A percentile compares a stretch with the other conserved stretches of the same genome.
Evolutionary conservation across 148 eudicot species (phyloP).

Genomic region (Cornus kousa): DNA sequence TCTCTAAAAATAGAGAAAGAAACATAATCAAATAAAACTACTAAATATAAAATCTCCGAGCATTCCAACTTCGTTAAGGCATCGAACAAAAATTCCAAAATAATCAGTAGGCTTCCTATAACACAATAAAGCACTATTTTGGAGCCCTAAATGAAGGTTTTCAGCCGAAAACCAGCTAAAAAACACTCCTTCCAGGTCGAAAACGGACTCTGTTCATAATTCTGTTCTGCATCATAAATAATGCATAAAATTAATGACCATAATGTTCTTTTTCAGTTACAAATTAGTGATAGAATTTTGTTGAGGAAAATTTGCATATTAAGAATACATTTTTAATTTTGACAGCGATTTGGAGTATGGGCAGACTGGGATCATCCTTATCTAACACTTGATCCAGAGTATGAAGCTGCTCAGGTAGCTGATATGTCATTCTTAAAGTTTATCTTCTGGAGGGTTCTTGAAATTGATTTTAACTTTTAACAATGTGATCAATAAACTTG

Average conservation of each 20-base stretch:
- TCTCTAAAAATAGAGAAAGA: too few relatives aligned
- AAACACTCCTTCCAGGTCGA: too few relatives aligned
- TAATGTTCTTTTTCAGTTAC: neutral
- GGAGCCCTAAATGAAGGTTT: too few relatives aligned
- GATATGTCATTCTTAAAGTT: slow-evolving; percentile 2
- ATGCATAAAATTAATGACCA: neutral
- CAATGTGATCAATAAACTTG: neutral
- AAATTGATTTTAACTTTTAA: neutral
- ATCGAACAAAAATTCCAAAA: too few relatives aligned
- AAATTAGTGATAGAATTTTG: neutral
- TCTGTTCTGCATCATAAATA: neutral
- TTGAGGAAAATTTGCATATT: neutral
- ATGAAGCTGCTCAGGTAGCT: slow-evolving; percentile 89
- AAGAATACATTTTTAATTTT: slow-evolving; percentile 8
- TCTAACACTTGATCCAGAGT: slow-evolving; percentile 86
- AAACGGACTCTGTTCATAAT: too few relatives aligned
- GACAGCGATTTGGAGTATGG: slow-evolving; percentile 88
- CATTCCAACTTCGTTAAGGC: too few relatives aligned
- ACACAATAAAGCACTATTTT: too few relatives aligned
- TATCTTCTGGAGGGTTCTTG: neutral
- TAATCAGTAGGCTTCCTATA: too few relatives aligned
- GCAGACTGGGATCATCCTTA: slow-evolving; percentile 92
- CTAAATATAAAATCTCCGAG: too few relatives aligned
- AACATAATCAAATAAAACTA: too few relatives aligned
- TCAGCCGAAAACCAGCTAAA: too few relatives aligned